Evolutionary conservation across 768 basidiomycete genomes (phyloP).

Genomic region (Podaxis sp.): DNA sequence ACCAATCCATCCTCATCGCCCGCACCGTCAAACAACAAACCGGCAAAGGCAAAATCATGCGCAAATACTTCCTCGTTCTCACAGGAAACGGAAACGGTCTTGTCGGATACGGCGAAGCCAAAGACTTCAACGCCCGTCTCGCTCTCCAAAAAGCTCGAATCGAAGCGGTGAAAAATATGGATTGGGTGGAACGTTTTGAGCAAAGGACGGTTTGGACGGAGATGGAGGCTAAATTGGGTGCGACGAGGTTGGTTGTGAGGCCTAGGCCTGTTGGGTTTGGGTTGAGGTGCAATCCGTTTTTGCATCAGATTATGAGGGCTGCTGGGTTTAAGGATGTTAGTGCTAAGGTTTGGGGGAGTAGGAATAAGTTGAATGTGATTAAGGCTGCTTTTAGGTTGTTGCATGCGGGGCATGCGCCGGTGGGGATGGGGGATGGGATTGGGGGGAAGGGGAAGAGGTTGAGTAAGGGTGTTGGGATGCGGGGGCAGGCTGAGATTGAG

Average conservation of each 20-base stretch:
- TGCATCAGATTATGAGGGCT: slow-evolving; percentile 87
- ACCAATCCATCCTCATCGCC: slow-evolving; percentile 38
- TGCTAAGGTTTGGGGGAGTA: slow-evolving; percentile 92
- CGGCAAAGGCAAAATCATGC: slow-evolving; percentile 84
- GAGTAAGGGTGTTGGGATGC: slow-evolving; percentile 73
- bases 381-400: slow-evolving; percentile 82
- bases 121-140: slow-evolving; percentile 50
- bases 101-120: slow-evolving; percentile 80
- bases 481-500: slow-evolving; percentile 66
- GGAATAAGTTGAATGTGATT: slow-evolving; percentile 82
- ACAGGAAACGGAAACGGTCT: slow-evolving; percentile 82
- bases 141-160: slow-evolving; percentile 58
- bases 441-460: slow-evolving; percentile 68
- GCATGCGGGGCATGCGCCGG: slow-evolving; percentile 77
- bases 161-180: slow-evolving; percentile 79
- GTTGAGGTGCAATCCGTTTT: slow-evolving; percentile 78
- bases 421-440: slow-evolving; percentile 78
- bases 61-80: slow-evolving; percentile 58
- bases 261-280: slow-evolving; percentile 90
- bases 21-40: slow-evolving; percentile 84
- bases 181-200: slow-evolving; percentile 92
- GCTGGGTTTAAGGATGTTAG: slow-evolving; percentile 95
- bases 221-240: slow-evolving; percentile 78
- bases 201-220: slow-evolving; percentile 93
- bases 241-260: slow-evolving; percentile 76